A percentile compares a stretch with the other conserved stretches of the same genome.
Conservation (phyloP, 352 stramenopile genomes). For the Albugo candida region DNA sequence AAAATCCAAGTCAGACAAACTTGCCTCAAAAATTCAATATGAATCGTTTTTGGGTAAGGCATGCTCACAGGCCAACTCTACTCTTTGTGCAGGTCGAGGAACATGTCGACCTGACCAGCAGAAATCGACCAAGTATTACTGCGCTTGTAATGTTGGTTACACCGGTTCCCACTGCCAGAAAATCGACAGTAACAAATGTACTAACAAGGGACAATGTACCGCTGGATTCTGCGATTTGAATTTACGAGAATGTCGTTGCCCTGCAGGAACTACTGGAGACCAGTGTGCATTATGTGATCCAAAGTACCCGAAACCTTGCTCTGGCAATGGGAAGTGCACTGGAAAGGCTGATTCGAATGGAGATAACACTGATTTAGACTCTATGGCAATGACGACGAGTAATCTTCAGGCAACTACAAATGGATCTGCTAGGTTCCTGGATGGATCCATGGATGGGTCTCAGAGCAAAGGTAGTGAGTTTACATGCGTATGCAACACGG, state of each 20-base stretch:
- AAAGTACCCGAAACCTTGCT: conserved; percentile 25
- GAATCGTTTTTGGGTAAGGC: conserved; percentile 22
- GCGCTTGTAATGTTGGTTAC: conserved; percentile 21
- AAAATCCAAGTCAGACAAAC: conserved; percentile 23
- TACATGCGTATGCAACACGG: no score
- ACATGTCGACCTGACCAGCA: conserved; percentile 27
- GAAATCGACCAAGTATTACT: conserved; percentile 30
- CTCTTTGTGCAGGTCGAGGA: conserved; percentile 41
- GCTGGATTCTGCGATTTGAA: conserved; percentile 39
- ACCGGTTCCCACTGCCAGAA: conserved; percentile 57
- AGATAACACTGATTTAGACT: no score
- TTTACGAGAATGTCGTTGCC: conserved; percentile 41
- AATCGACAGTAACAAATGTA: conserved; percentile 12
- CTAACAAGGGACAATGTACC: conserved; percentile 2
- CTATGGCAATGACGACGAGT: no score
- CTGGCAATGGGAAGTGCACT: conserved; percentile 33
- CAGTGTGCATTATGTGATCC: conserved; percentile 55
- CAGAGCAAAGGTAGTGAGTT: no score
- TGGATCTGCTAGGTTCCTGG: no score
- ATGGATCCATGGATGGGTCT: no score
- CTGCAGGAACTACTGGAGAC: conserved; percentile 31
- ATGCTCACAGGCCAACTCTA: conserved; percentile 34
- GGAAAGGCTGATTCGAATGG: no score
- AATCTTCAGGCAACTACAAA: no score
- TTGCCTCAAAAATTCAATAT: conserved; percentile 40